Conservation (phyloP, 352 stramenopile genomes). For the Phytophthora parvispora region DNA sequence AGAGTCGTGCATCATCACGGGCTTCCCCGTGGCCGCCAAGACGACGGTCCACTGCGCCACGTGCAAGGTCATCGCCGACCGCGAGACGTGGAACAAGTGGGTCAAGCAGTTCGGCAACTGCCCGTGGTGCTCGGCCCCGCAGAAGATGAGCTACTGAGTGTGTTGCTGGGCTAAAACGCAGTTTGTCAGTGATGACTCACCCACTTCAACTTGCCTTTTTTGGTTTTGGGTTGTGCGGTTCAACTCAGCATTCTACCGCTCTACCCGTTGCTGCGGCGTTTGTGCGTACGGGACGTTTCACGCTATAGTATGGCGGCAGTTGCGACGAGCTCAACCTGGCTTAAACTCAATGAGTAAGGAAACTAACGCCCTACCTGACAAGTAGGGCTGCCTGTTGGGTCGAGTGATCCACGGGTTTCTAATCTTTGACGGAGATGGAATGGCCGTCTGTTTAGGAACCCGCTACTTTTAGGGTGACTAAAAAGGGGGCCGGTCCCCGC, state of each 20-base stretch:
- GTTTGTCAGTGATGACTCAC: slow-evolving; percentile 10
- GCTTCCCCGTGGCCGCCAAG: slow-evolving; percentile 90
- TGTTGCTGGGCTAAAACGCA: background rate
- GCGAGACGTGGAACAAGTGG: slow-evolving; percentile 93
- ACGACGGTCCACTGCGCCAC: slow-evolving; percentile 91
- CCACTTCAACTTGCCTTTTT: slow-evolving; percentile 32
- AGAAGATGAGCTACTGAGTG: slow-evolving; percentile 88
- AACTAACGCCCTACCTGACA: slow-evolving; percentile 92
- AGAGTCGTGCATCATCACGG: slow-evolving; percentile 93
- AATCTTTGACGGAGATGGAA: slow-evolving; percentile 89
- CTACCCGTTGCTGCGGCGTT: background rate
- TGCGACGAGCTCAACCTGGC: slow-evolving; percentile 29
- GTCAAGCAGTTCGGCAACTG: slow-evolving; percentile 89
- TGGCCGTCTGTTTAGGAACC: slow-evolving; percentile 52
- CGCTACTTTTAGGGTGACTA: slow-evolving; percentile 60
- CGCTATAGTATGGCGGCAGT: background rate
- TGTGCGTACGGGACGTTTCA: slow-evolving; percentile 7
- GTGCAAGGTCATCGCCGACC: slow-evolving; percentile 89
- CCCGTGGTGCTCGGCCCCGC: slow-evolving; percentile 81
- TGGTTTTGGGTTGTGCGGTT: too few species aligned
- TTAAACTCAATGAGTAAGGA: slow-evolving; percentile 96
- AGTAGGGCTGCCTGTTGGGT: slow-evolving; percentile 70
- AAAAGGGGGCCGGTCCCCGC: slow-evolving; percentile 63
- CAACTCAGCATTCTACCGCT: too few species aligned
- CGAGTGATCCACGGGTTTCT: slow-evolving; percentile 57